phyloP scores from a whole-genome alignment of 768 basidiomycete genomes.

The Coprinopsis strossmayeri region DNA sequence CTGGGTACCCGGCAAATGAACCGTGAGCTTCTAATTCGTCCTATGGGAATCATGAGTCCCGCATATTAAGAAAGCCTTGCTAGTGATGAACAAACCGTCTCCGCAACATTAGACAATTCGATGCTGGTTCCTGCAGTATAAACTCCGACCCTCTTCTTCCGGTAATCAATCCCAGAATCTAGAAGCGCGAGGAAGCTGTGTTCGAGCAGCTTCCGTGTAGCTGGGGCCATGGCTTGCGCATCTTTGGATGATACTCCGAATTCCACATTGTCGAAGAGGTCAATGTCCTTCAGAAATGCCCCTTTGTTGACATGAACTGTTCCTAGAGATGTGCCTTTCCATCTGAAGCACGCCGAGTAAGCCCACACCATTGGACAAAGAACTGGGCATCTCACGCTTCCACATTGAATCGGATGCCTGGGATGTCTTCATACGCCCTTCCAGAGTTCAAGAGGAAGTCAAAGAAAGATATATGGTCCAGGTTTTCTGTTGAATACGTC shows the following conservation, averaged over 20 bases:
- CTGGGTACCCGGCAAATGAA: constrained; percentile 26
- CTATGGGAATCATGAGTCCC: constrained; percentile 14
- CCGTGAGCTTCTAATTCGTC: constrained; percentile 27
- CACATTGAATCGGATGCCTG: constrained; percentile 25
- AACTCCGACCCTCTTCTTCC: constrained; percentile 34
- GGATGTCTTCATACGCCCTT: constrained; percentile 26
- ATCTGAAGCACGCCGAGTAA: no score
- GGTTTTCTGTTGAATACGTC: constrained; percentile 18
- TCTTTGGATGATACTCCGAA: constrained; percentile 33
- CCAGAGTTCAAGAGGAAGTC: constrained; percentile 26
- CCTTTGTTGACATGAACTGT: constrained; percentile 24
- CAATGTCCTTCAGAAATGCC: constrained; percentile 31
- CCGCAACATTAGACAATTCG: constrained; percentile 14
- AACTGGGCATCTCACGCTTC: constrained; percentile 25
- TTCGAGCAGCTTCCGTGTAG: constrained; percentile 31
- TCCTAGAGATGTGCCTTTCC: constrained; percentile 17
- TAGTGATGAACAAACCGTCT: constrained; percentile 18
- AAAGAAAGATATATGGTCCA: constrained; percentile 28
- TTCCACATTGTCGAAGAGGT: constrained; percentile 31
- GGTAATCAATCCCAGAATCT: constrained; percentile 42
- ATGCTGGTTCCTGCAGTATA: constrained; percentile 27
- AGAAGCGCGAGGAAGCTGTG: constrained; percentile 33
- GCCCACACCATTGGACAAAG: no score
- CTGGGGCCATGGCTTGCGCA: constrained; percentile 26
- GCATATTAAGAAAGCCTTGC: neutral